Evolutionary conservation across 768 basidiomycete species (phyloP), one percentile per base, ranked within the genome.

Genomic region (Porpolomopsis calyptriformis): DNA sequence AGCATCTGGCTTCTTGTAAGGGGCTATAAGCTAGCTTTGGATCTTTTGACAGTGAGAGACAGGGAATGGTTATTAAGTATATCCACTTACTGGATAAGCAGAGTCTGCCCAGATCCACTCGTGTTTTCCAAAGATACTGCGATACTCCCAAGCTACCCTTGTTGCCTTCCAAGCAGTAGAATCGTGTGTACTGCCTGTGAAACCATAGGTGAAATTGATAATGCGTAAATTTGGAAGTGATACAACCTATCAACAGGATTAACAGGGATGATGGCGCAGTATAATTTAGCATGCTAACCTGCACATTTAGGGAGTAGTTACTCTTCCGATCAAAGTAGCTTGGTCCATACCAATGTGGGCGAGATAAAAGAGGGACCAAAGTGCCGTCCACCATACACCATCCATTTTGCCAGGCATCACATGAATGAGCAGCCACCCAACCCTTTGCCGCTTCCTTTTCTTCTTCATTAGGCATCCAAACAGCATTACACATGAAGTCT

Each of bases 311-410:
- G 1, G 64, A 67, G 42, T 69, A 69, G 26, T 65, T 62, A 27
- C 54, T 58, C 51, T 69, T 69, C 4, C 61, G 47, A 49, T 69
- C 66, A 51, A 62, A 70, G 43, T 64, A 69, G 20, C 53, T 60
- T 35, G 66, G 57, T 0, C 69, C 64, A 53, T 57, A 64, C 53
- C 57, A 62, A n/a, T 34, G 37, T 8, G 68, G 68, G 4, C 56
- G 46, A 2, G 57, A 43, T 39, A 43, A 56, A 1, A 71, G 53
- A 3, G 65, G 61, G 0, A 72, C 52, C 4, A 69, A 46, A 5
- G 66, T 69, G 1, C 69, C 68, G 54, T 71, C 67, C 29, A 64
- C 64, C 25, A 64, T 47, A 31, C 60, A 60, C 56, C 60, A 69
- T 0, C 69, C 64, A 43, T 63, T 26, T 1, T 58, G 39, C 68